Evolutionary conservation across 805 yeast species (phyloP).

Genomic region (Phaffomyces opuntiae): DNA sequence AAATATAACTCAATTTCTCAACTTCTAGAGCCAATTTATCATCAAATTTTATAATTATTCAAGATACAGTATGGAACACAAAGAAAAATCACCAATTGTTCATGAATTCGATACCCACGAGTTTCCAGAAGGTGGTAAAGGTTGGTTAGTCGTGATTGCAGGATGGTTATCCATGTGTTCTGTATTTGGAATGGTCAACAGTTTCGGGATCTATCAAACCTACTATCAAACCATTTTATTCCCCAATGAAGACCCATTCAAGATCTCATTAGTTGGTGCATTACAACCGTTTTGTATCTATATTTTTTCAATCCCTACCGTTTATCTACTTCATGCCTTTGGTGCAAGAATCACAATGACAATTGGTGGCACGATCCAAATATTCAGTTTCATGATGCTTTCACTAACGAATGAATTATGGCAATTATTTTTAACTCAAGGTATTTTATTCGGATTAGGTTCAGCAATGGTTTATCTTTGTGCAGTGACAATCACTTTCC

Average conservation of each 20-base stretch:
- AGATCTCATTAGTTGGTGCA: constrained; percentile 16
- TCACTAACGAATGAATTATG: constrained; percentile 23
- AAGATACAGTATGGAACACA: too few species aligned
- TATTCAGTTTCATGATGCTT: constrained; percentile 39
- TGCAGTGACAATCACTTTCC: constrained; percentile 36
- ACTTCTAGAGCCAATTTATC: too few species aligned
- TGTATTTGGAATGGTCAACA: constrained; percentile 54
- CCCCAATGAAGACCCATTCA: constrained; percentile 37
- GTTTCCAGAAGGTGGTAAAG: constrained; percentile 46
- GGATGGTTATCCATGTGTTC: constrained; percentile 37
- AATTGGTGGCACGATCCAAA: constrained; percentile 38
- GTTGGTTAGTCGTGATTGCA: constrained; percentile 46
- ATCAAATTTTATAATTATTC: too few species aligned
- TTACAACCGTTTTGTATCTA: constrained; percentile 23
- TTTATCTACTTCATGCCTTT: constrained; percentile 32
- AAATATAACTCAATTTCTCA: too few species aligned
- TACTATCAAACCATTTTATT: constrained; percentile 36
- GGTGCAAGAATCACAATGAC: constrained; percentile 33
- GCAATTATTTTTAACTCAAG: constrained; percentile 46
- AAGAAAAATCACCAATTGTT: not conserved
- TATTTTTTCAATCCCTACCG: constrained; percentile 43
- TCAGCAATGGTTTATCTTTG: constrained; percentile 38
- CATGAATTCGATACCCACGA: constrained; percentile 7
- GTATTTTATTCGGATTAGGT: constrained; percentile 43
- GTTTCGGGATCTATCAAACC: constrained; percentile 51